phyloP scores from a whole-genome alignment of 2,329 filamentous ascomycete genomes.

The Calycina herbarum region DNA sequence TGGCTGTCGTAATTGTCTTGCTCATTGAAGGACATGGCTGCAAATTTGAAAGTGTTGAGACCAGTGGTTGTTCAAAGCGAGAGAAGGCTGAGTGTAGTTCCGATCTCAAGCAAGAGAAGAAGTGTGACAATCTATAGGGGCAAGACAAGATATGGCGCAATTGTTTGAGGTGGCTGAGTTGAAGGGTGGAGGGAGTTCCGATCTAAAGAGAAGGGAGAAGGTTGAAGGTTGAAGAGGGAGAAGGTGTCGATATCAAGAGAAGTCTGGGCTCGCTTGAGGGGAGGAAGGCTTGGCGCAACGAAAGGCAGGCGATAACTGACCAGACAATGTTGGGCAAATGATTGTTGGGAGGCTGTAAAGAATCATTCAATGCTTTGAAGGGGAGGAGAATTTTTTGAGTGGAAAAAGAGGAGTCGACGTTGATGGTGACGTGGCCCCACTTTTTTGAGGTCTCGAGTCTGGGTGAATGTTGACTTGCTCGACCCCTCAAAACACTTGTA shows the following conservation, averaged over 20 bases:
- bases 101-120: constrained; percentile 1
- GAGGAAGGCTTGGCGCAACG: not conserved
- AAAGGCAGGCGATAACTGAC: not conserved
- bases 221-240: not conserved
- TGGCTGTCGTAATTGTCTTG: not conserved
- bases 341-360: not conserved
- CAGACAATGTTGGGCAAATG: not conserved
- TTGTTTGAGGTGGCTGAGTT: not conserved
- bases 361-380: not conserved
- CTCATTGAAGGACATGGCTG: not conserved
- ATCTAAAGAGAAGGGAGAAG: not conserved
- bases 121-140: not conserved
- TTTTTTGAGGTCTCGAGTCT: not conserved
- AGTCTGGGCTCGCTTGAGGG: not conserved
- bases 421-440: not conserved
- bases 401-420: not conserved
- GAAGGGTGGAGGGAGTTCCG: not conserved
- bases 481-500: not conserved
- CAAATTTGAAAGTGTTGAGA: not conserved
- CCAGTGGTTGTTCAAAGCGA: not conserved
- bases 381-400: not conserved
- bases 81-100: not conserved
- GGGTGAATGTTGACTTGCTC: constrained; percentile 1
- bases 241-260: not conserved
- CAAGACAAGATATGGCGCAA: not conserved